Conservation (phyloP, 225 moss, liverwort and hornwort species). For the Thuidium tamariscinum region DNA sequence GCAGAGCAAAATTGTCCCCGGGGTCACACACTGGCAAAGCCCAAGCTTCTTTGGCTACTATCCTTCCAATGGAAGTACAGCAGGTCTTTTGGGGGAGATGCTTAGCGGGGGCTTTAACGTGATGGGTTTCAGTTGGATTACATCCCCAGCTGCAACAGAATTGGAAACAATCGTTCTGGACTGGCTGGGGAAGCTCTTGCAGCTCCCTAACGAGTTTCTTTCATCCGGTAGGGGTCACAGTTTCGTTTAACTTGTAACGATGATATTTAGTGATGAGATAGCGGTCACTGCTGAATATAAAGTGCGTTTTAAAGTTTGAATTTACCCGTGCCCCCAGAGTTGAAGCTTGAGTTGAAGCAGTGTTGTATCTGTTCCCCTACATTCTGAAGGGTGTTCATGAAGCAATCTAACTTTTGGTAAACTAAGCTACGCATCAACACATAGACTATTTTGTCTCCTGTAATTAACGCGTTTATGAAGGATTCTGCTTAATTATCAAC, state of each 20-base stretch:
- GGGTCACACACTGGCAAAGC: conserved; percentile 87
- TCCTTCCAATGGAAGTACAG: conserved; percentile 59
- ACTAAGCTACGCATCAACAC: not conserved
- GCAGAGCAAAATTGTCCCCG: conserved; percentile 36
- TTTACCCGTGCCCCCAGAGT: not conserved
- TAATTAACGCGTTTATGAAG: not conserved
- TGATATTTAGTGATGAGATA: not conserved
- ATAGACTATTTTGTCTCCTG: not conserved
- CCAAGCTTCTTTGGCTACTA: conserved; percentile 72
- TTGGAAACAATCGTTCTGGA: conserved; percentile 63
- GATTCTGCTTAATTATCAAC: not conserved
- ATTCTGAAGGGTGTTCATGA: not conserved
- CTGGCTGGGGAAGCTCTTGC: conserved; percentile 75
- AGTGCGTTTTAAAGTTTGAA: not conserved
- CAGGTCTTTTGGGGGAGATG: conserved; percentile 61
- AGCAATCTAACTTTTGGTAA: not conserved
- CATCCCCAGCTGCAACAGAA: conserved; percentile 72
- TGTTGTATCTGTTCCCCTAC: not conserved
- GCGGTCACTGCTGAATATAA: not conserved
- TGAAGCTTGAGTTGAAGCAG: not conserved
- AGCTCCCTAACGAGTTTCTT: conserved; percentile 52
- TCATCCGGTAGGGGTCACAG: conserved; percentile 24
- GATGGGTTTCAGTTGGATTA: conserved; percentile 71
- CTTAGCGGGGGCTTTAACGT: conserved; percentile 61
- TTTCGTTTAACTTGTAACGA: not conserved